phyloP scores from a whole-genome alignment of 2,329 filamentous ascomycete species.

The Leptosphaerulina australis region DNA sequence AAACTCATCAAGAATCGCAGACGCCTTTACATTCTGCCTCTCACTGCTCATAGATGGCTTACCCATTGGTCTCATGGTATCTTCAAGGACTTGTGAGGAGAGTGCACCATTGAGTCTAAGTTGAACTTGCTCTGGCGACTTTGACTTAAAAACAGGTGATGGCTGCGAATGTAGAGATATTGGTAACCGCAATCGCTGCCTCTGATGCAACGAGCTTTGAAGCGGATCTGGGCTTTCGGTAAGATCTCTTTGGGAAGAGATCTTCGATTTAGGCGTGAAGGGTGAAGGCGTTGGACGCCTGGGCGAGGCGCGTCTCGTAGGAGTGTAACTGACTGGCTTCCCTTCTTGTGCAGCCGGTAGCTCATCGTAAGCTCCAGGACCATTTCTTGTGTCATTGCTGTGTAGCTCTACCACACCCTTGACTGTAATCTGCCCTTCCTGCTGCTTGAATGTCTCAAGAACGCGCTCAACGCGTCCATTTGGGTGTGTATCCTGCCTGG shows the following conservation, averaged over 20 bases:
- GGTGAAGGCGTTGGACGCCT: conserved; percentile 25
- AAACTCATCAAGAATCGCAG: conserved; percentile 26
- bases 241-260: conserved; percentile 6
- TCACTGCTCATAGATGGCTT: background rate
- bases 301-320: conserved; percentile 16
- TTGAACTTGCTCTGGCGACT: conserved; percentile 16
- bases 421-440: background rate
- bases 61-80: background rate
- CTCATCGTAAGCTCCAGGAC: background rate
- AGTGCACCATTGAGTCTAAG: conserved; percentile 3
- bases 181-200: background rate
- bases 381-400: background rate
- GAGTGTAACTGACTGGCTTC: background rate
- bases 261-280: conserved; percentile 24
- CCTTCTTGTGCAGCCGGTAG: background rate
- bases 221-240: conserved; percentile 44
- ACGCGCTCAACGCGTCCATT: conserved; percentile 31
- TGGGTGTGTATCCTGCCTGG: conserved; percentile 19
- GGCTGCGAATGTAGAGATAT: conserved; percentile 18
- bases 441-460: conserved; percentile 7
- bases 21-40: background rate
- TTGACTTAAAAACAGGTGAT: conserved; percentile 5
- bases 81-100: conserved; percentile 10
- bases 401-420: background rate
- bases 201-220: conserved; percentile 25